These are phyloP conservation scores for Mycena metata DNA, from an alignment of 768 basidiomycete species.

Conservation along the genomic window DNA sequence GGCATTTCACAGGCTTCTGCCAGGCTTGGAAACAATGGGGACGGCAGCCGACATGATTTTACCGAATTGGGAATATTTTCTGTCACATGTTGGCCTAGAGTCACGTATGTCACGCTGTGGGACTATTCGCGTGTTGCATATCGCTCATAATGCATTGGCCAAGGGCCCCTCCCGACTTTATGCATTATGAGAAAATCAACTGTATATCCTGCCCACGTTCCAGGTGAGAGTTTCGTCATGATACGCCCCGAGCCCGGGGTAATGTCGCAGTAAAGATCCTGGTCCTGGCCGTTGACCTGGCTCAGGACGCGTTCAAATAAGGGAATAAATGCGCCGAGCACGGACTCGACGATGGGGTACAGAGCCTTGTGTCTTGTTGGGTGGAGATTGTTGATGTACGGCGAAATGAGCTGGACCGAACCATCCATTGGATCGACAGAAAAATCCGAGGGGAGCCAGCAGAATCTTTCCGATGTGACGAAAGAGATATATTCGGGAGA, in stretches of 20 bases:
- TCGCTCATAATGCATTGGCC: too few relatives aligned
- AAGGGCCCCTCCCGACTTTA: too few relatives aligned
- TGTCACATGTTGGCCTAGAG: too few relatives aligned
- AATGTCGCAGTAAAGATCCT: not conserved
- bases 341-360: constrained; percentile 21
- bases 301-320: constrained; percentile 29
- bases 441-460: constrained; percentile 33
- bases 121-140: too few relatives aligned
- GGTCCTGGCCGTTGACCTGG: constrained; percentile 11
- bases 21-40: too few relatives aligned
- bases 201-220: not conserved
- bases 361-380: constrained; percentile 15
- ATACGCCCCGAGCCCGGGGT: not conserved
- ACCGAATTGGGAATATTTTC: too few relatives aligned
- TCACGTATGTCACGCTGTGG: too few relatives aligned
- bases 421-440: constrained; percentile 11
- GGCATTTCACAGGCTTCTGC: too few relatives aligned
- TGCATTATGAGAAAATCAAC: too few relatives aligned
- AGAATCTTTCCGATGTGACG: not conserved
- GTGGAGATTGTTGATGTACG: constrained; percentile 33
- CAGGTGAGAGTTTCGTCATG: not conserved
- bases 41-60: too few relatives aligned
- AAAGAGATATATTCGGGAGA: too few relatives aligned
- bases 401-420: constrained; percentile 21
- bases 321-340: constrained; percentile 6